These are phyloP conservation scores for Arxiozyma telluris DNA, from an alignment of 1,139 yeast species.

Conservation along the genomic window DNA sequence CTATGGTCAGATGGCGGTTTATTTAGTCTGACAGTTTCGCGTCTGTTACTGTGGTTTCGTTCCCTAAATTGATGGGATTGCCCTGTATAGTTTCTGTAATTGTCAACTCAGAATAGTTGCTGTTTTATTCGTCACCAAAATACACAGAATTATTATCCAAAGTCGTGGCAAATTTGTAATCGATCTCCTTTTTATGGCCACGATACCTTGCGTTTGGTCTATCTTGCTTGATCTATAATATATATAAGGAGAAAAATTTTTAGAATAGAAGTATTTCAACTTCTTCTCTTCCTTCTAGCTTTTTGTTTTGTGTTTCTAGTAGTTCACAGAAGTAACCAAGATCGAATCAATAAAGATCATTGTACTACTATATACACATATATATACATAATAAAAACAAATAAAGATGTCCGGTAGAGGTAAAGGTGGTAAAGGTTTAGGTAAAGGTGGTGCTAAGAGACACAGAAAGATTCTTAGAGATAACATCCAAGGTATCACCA, in stretches of 20 bases:
- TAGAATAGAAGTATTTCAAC: not conserved
- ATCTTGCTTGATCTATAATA: too few relatives aligned
- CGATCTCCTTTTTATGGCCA: too few relatives aligned
- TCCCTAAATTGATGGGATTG: not conserved
- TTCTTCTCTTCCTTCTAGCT: not conserved
- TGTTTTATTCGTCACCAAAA: not conserved
- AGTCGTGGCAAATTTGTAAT: not conserved
- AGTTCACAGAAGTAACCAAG: not conserved
- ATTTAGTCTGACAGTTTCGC: not conserved
- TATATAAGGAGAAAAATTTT: not conserved
- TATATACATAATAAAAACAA: conserved; percentile 9
- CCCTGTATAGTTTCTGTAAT: not conserved
- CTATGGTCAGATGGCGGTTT: conserved; percentile 1
- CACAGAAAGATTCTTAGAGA: conserved; percentile 99
- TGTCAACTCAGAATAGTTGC: not conserved
- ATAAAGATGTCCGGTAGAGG: conserved; percentile 94
- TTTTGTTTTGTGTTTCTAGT: not conserved
- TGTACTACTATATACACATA: conserved; percentile 6
- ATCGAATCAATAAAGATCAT: conserved; percentile 4
- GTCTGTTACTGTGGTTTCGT: not conserved
- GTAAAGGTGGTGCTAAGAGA: conserved; percentile 99
- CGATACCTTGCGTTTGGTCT: not conserved
- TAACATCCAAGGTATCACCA: conserved; percentile 98
- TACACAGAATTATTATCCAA: not conserved
- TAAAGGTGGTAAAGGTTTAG: conserved; percentile 98